Percentiles rank a stretch among this genome's conserved stretches.
Evolutionary conservation across 2,329 filamentous ascomycete species (phyloP).

Genomic region (Fusarium musae): DNA sequence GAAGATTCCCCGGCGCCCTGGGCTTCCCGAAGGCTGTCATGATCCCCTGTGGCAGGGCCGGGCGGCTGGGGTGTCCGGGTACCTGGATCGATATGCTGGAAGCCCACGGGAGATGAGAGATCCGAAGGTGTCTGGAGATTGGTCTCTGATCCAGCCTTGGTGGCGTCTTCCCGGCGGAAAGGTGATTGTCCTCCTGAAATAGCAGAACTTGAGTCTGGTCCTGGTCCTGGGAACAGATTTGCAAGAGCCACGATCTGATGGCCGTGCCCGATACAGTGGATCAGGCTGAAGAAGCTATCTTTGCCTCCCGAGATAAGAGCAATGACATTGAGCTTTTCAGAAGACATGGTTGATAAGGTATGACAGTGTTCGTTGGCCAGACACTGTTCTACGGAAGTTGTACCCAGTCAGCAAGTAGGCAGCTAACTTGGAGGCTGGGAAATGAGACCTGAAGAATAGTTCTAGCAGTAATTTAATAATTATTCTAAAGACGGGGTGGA

Average conservation of each 20-base stretch:
- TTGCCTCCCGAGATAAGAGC: constrained; percentile 96
- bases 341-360: constrained; percentile 49
- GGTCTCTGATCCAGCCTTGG: constrained; percentile 5
- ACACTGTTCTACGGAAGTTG: not conserved
- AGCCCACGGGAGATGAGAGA: constrained; percentile 29
- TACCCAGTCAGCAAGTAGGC: constrained; percentile 9
- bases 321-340: constrained; percentile 76
- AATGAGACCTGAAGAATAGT: constrained; percentile 6
- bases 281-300: constrained; percentile 92
- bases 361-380: not conserved
- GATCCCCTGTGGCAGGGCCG: not conserved
- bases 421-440: constrained; percentile 4
- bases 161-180: constrained; percentile 29
- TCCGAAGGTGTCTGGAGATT: constrained; percentile 2
- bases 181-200: constrained; percentile 15
- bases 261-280: constrained; percentile 89
- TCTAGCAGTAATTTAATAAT: constrained; percentile 6
- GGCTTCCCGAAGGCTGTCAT: constrained; percentile 12
- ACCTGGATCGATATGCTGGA: constrained; percentile 40
- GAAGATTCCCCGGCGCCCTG: constrained; percentile 26
- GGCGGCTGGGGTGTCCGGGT: constrained; percentile 30
- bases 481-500: constrained; percentile 18
- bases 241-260: constrained; percentile 88
- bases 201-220: constrained; percentile 7
- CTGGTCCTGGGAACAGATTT: constrained; percentile 74